Conservation (phyloP, 208 protist genomes). For the Phytomonas sp. region DNA sequence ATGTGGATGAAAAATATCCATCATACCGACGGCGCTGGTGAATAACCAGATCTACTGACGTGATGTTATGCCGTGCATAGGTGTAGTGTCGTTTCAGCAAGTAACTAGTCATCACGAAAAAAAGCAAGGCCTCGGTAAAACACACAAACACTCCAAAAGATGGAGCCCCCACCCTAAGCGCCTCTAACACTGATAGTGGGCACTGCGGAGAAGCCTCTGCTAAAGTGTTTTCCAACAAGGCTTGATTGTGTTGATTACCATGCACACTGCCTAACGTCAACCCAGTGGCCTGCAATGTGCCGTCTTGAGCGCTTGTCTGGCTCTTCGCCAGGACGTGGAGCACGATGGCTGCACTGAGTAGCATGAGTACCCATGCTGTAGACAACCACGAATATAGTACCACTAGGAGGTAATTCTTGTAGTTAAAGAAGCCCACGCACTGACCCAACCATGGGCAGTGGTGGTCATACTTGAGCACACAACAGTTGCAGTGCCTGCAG, state of each 20-base stretch:
- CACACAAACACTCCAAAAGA: constrained; percentile 77
- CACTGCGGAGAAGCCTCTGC: constrained; percentile 18
- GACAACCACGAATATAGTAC: constrained; percentile 72
- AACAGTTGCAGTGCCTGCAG: constrained; percentile 84
- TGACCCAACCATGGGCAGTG: constrained; percentile 91
- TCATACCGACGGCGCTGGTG: constrained; percentile 4
- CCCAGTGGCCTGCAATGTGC: not conserved
- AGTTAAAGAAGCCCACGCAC: constrained; percentile 91
- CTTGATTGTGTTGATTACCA: not conserved
- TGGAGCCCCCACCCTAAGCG: constrained; percentile 55
- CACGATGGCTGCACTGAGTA: constrained; percentile 35
- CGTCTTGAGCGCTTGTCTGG: not conserved
- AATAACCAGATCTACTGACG: constrained; percentile 82
- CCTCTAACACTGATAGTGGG: constrained; percentile 20
- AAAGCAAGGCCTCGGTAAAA: constrained; percentile 42
- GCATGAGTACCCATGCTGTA: constrained; percentile 47
- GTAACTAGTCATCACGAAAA: constrained; percentile 64
- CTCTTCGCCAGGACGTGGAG: constrained; percentile 15
- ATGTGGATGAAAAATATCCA: not conserved
- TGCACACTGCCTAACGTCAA: not conserved
- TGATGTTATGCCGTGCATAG: constrained; percentile 75
- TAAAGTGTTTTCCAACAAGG: not conserved
- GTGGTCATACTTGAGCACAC: constrained; percentile 89
- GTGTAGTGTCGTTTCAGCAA: constrained; percentile 56
- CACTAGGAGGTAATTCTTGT: constrained; percentile 84